Evolutionary conservation across 2,329 filamentous ascomycete species (phyloP).

Genomic region (Nannizziopsis arthrosporioides): DNA sequence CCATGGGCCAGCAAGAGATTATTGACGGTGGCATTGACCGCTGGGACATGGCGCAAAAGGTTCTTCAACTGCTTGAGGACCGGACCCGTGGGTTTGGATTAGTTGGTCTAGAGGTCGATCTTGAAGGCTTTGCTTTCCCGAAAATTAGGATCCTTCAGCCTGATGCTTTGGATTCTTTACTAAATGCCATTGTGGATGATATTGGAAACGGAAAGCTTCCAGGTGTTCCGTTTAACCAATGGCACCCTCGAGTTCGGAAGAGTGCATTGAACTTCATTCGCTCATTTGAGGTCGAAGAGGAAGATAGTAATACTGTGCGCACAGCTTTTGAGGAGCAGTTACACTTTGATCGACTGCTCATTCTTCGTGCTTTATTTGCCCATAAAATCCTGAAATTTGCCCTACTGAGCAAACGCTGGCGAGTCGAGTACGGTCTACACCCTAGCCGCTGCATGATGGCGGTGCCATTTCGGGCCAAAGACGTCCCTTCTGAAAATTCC

Average conservation of each 20-base stretch:
- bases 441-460: slow-evolving; percentile 42
- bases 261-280: slow-evolving; percentile 15
- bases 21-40: slow-evolving; percentile 45
- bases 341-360: slow-evolving; percentile 17
- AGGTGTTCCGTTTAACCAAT: slow-evolving; percentile 17
- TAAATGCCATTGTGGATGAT: slow-evolving; percentile 10
- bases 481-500: slow-evolving; percentile 42
- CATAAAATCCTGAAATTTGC: slow-evolving; percentile 44
- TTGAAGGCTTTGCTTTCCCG: slow-evolving; percentile 14
- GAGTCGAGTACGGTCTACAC: slow-evolving; percentile 53
- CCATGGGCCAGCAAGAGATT: slow-evolving; percentile 41
- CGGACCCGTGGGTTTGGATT: slow-evolving; percentile 9
- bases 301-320: not conserved
- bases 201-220: slow-evolving; percentile 13
- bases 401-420: slow-evolving; percentile 48
- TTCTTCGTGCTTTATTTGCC: slow-evolving; percentile 41
- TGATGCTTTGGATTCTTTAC: slow-evolving; percentile 11
- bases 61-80: slow-evolving; percentile 8
- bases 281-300: not conserved
- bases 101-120: slow-evolving; percentile 14
- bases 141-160: slow-evolving; percentile 18
- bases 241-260: slow-evolving; percentile 10
- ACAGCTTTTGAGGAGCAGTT: not conserved
- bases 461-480: slow-evolving; percentile 51
- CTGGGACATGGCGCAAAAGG: slow-evolving; percentile 36